Evolutionary conservation across 192 early-diverging fungal species (phyloP).

Genomic region (Irineochytrium annulatum): DNA sequence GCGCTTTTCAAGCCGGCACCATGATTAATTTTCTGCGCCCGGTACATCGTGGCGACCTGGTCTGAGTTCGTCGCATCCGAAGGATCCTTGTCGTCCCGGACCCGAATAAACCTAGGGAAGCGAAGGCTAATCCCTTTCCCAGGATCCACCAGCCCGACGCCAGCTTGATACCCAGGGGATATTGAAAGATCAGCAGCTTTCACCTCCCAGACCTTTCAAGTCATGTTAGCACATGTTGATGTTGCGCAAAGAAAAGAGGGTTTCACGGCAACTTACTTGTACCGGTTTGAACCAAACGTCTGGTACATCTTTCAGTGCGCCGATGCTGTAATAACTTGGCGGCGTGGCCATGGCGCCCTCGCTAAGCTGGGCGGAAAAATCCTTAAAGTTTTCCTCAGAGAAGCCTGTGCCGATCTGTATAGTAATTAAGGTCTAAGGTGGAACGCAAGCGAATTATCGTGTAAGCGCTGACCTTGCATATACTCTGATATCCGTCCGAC

Average conservation of each 20-base stretch:
- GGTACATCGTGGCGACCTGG: conserved; percentile 58
- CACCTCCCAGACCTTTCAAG: conserved; percentile 88
- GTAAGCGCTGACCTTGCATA: conserved; percentile 82
- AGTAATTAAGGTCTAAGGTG: conserved; percentile 5
- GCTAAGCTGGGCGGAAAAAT: conserved; percentile 68
- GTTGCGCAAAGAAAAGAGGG: neutral
- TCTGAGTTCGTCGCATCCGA: conserved; percentile 88
- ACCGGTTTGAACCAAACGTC: conserved; percentile 96
- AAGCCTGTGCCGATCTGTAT: conserved; percentile 91
- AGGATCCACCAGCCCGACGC: conserved; percentile 72
- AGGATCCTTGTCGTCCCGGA: conserved; percentile 92
- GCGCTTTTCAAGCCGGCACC: no score
- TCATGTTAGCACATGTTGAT: neutral
- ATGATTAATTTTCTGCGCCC: conserved; percentile 27
- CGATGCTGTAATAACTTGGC: conserved; percentile 72
- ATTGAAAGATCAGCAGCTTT: conserved; percentile 95
- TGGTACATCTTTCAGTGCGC: conserved; percentile 70
- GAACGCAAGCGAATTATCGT: neutral
- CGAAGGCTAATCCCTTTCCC: conserved; percentile 92
- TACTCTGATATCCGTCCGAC: conserved; percentile 89
- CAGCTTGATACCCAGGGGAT: conserved; percentile 91
- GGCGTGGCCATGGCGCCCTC: conserved; percentile 70
- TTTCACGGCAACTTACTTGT: conserved; percentile 23
- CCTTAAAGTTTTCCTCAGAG: conserved; percentile 78
- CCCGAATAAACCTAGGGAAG: conserved; percentile 93